phyloP scores from a whole-genome alignment of 345 rosid genomes.

The Sisymbrium irio region DNA sequence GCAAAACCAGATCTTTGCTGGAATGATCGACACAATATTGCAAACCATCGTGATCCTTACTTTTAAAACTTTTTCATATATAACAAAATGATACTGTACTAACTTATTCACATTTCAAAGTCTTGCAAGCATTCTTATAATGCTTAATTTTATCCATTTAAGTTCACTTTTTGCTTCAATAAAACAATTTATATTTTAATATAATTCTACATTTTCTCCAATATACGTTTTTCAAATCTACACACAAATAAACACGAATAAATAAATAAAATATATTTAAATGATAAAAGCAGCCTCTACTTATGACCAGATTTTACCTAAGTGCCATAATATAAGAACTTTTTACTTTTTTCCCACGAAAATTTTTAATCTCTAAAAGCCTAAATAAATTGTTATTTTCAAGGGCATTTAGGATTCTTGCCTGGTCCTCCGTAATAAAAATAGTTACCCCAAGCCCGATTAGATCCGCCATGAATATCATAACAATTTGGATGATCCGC shows the following conservation, averaged over 20 bases:
- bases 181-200: background rate
- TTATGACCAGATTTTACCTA: constrained; percentile 9
- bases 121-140: too few species aligned
- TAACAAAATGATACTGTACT: too few species aligned
- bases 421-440: constrained; percentile 99
- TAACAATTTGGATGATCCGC: constrained; percentile 95
- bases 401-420: constrained; percentile 80
- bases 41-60: too few species aligned
- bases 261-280: too few species aligned
- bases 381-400: background rate
- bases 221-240: constrained; percentile 21
- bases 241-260: constrained; percentile 13
- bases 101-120: too few species aligned
- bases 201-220: constrained; percentile 1
- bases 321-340: background rate
- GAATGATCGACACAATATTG: too few species aligned
- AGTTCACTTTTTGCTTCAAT: too few species aligned
- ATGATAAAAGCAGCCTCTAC: background rate
- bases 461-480: constrained; percentile 77
- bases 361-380: background rate
- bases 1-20: too few species aligned
- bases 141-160: too few species aligned
- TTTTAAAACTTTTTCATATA: too few species aligned
- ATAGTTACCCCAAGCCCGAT: constrained; percentile 88
- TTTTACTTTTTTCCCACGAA: background rate